Evolutionary conservation across 1,284 basidiomycete species (phyloP), one percentile per base, ranked within the genome.

Genomic region (Papiliotrema flavescens): DNA sequence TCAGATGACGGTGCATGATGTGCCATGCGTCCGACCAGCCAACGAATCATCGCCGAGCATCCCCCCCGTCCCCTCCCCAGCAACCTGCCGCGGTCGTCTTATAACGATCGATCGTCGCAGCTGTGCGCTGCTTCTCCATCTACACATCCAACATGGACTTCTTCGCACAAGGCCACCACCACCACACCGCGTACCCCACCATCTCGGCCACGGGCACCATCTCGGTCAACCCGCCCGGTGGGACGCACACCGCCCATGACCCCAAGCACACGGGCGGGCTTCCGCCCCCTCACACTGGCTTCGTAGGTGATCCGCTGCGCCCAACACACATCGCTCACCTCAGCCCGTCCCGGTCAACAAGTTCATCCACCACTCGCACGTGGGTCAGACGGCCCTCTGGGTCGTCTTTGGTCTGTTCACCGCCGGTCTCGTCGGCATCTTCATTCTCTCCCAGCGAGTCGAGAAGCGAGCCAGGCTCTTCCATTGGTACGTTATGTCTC

Each of bases 381-480:
- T 53, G 7, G 69, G 69, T n/a, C 59, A 62, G 34, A 61, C 59
- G 11, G 63, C 68, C 14, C 60, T 71, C 49, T 71, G 69, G 69
- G 64, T 74, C 24, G 57, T 71, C 52, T 70, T 71, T 34, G 61
- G 54, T 37, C 42, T 74, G 41, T 73, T 75, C 58, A 61, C 67
- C 22, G 55, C 58, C 2, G 69, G 63, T 35, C 50, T 71, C 19
- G 36, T 66, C 45, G 70, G 62, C 37, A 63, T 67, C 9, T 48
- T 60, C 20, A 32, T 70, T 51, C 55, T 73, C 41, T 57, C 64
- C 22, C 32, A 60, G n/a, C 60, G 71, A 45, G 64, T 71, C 34
- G 64, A 69, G 54, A 67, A 63, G 56, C 62, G 62, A 32, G 60
- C 61, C 37, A 56, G 73, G 20, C 49, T 70, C 40, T 74, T 75